Evolutionary conservation across 2,329 filamentous ascomycete genomes (phyloP), one percentile per base, ranked within the genome.

Genomic region (Fusarium sp.): DNA sequence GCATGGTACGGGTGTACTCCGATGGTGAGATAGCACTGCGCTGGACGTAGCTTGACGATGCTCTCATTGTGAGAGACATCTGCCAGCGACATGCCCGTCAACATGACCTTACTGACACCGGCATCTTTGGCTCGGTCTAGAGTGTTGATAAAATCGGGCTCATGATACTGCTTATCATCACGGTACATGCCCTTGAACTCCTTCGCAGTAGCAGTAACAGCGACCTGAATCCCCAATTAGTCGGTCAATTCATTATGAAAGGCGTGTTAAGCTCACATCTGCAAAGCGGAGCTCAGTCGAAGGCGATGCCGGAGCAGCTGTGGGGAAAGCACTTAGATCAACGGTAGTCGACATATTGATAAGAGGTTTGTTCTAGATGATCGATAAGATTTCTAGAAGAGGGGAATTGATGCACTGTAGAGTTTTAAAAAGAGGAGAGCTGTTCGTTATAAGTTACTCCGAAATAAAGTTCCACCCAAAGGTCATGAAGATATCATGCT

Each of bases 1-100:
- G 83, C 84, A 47, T 87, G 82, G 57, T 87, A 86, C 0, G 84
- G 84, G 58, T 86, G 84, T 5, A 86, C 78, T 2, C 84, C 84
- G 11, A 86, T 76, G 3, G 84, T 86, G 57, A 84, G 73, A 13
- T 76, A 81, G 62, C 83, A 84, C 33, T 76, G 74, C 4, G 61
- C 43, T 4, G 76, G 78, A 2, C 73, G 75, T 3, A 73, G 73
- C 44, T 67, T 56, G 11, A 75, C 76, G 28, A 80, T 75, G 15
- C 62, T 68, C 5, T 74, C 62, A 50, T 80, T 80, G 17, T 61
- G 57, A 1, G 53, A 36, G 1, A 76, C 72, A 44, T 80, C 79
- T 4, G 67, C 40, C 4, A 80, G 71, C 1, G 76, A 76, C 72
- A 83, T 79, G 60, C 82, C 81, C 5, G 80, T 79, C 28, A 81